Percentiles rank a stretch among this genome's conserved stretches.
These are phyloP conservation scores for Talaromyces proteolyticus DNA, from an alignment of 495 filamentous ascomycete genomes.

Conservation along the genomic window DNA sequence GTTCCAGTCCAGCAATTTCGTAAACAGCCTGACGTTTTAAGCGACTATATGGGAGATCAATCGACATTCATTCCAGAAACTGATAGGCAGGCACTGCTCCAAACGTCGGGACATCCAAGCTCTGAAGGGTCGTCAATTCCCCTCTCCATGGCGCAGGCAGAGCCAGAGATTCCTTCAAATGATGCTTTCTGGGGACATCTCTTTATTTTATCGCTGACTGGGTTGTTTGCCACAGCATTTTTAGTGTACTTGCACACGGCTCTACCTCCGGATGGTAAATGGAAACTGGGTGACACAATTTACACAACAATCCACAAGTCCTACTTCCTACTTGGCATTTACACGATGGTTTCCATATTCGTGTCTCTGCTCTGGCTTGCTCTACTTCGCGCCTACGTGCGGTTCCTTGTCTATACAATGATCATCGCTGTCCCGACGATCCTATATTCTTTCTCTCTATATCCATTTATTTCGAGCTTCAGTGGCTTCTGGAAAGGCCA, in stretches of 20 bases:
- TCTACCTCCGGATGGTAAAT: constrained; percentile 51
- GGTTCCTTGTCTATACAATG: constrained; percentile 69
- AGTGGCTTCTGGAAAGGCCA: constrained; percentile 62
- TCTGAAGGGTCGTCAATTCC: constrained; percentile 40
- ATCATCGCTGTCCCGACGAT: constrained; percentile 80
- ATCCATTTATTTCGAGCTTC: constrained; percentile 87
- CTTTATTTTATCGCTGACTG: constrained; percentile 77
- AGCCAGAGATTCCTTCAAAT: constrained; percentile 54
- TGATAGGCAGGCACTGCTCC: constrained; percentile 30
- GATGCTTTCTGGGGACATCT: constrained; percentile 90
- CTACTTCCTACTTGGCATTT: constrained; percentile 80
- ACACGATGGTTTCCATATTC: constrained; percentile 83
- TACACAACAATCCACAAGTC: constrained; percentile 84
- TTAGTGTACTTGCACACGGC: constrained; percentile 85
- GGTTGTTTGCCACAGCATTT: constrained; percentile 79
- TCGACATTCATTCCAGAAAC: constrained; percentile 40
- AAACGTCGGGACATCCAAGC: constrained; percentile 33
- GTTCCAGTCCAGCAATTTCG: constrained; percentile 84
- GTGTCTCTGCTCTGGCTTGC: constrained; percentile 90
- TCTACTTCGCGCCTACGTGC: constrained; percentile 76
- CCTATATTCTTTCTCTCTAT: constrained; percentile 80
- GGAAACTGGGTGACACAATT: constrained; percentile 79
- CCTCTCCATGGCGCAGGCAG: constrained; percentile 36
- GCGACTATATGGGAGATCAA: constrained; percentile 23
- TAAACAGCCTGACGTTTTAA: constrained; percentile 35